These are phyloP conservation scores for Dendrobium nobile DNA, from an alignment of 106 monocot species.

Conservation along the genomic window DNA sequence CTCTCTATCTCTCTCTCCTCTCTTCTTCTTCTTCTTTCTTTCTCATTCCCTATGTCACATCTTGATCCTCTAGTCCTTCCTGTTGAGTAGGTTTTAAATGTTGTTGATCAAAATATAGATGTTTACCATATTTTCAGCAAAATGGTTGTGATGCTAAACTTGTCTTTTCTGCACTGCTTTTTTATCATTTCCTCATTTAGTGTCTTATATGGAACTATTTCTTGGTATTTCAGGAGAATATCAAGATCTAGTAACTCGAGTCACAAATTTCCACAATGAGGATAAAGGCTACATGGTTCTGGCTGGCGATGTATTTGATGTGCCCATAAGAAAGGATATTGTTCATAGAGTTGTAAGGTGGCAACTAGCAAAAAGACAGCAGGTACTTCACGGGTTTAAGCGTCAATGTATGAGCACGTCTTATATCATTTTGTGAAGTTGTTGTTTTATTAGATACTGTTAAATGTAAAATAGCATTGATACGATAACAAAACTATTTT, in stretches of 20 bases:
- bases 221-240: constrained; percentile 47
- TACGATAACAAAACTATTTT: not conserved
- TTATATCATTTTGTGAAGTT: not conserved
- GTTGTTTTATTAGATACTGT: not conserved
- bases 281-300: constrained; percentile 78
- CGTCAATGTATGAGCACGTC: not conserved
- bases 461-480: not conserved
- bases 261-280: constrained; percentile 76
- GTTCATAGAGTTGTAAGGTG: constrained; percentile 77
- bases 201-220: not conserved
- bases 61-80: not conserved
- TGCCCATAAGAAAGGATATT: constrained; percentile 77
- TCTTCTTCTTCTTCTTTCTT: not conserved
- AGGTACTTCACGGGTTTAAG: constrained; percentile 19
- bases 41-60: not conserved
- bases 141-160: not conserved
- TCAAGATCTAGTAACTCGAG: constrained; percentile 62
- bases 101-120: not conserved
- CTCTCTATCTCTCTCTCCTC: not conserved
- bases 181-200: not conserved
- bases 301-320: constrained; percentile 89
- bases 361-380: constrained; percentile 87
- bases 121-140: not conserved
- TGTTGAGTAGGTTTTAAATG: not conserved
- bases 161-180: not conserved